A percentile compares a stretch with the other conserved stretches of the same genome.
Evolutionary conservation across 2,329 filamentous ascomycete species (phyloP).

Genomic region (Monilinia fructicola): DNA sequence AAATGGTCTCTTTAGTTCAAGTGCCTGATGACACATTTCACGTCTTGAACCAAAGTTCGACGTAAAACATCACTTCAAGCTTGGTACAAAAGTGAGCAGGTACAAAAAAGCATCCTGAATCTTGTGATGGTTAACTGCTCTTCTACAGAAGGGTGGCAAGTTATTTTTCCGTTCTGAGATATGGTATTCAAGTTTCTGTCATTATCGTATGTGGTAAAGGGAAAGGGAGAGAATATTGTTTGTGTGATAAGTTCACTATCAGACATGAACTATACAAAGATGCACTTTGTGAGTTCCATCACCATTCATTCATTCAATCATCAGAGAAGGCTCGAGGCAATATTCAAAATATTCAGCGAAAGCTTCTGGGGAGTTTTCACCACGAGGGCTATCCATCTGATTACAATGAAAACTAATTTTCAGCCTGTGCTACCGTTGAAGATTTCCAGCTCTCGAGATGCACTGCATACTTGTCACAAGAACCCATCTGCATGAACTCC

Average conservation of each 20-base stretch:
- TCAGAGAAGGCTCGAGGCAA: fast-evolving
- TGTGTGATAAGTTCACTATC: neutral
- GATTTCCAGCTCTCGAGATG: neutral
- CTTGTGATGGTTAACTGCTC: neutral
- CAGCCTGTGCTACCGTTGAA: neutral
- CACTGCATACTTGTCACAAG: neutral
- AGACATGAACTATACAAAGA: neutral
- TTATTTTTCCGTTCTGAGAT: neutral
- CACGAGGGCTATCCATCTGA: neutral
- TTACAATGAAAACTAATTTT: too few relatives aligned
- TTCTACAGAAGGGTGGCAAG: neutral
- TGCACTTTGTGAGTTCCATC: neutral
- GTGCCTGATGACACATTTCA: too few relatives aligned
- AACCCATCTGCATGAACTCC: neutral
- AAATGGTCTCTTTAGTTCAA: too few relatives aligned
- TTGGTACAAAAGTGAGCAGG: neutral
- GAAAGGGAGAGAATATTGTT: neutral
- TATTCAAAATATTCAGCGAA: neutral
- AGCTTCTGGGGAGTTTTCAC: too few relatives aligned
- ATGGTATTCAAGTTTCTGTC: neutral
- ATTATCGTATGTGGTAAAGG: neutral
- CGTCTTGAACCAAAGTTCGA: too few relatives aligned
- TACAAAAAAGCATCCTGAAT: neutral
- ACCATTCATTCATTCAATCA: neutral
- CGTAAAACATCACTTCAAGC: neutral